A percentile compares a stretch with the other conserved stretches of the same genome.
Evolutionary conservation across 805 yeast species (phyloP).

Genomic region (Starmerella bombi): DNA sequence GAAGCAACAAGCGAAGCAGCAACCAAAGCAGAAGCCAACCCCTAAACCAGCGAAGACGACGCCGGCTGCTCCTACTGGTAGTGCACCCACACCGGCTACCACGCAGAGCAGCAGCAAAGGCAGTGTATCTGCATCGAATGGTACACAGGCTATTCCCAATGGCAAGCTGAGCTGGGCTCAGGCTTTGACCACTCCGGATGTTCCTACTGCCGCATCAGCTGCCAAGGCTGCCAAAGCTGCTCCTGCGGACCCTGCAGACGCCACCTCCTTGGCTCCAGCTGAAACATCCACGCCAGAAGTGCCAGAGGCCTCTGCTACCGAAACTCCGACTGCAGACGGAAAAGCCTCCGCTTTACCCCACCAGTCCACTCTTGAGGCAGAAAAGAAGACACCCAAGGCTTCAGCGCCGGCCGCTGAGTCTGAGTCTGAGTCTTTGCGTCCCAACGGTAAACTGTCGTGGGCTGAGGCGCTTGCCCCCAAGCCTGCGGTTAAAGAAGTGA

Average conservation of each 20-base stretch:
- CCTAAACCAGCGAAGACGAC: constrained; percentile 2
- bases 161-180: constrained; percentile 20
- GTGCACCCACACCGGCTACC: not conserved
- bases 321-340: not conserved
- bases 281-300: not conserved
- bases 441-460: constrained; percentile 20
- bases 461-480: constrained; percentile 19
- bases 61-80: not conserved
- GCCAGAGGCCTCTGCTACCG: constrained; percentile 9
- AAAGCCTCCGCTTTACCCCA: not conserved
- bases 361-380: not conserved
- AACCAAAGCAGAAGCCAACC: constrained; percentile 11
- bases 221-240: not conserved
- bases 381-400: not conserved
- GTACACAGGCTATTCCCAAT: not conserved
- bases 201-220: not conserved
- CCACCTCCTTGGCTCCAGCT: not conserved
- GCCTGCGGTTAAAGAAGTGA: constrained; percentile 1
- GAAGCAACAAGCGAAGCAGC: constrained; percentile 16
- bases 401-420: constrained; percentile 8
- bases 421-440: constrained; percentile 8
- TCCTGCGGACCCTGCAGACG: not conserved
- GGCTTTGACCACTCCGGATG: constrained; percentile 2
- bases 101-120: not conserved
- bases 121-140: not conserved